Conservation (phyloP, 805 yeast genomes). For the Lipomyces orientalis region DNA sequence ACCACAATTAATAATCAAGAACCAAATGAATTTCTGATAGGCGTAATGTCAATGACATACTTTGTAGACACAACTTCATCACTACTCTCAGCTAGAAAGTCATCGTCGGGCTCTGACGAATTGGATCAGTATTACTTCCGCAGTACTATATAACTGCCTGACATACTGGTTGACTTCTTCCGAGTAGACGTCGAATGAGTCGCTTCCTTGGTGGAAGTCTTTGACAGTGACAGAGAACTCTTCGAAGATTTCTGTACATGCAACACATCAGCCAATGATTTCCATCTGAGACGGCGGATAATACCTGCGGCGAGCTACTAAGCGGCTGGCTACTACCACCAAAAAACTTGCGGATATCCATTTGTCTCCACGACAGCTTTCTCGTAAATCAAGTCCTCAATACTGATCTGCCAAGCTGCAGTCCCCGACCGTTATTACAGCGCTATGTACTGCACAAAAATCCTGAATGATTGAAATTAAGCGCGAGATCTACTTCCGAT, state of each 20-base stretch:
- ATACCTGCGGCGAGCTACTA: constrained; percentile 1
- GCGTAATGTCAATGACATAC: background rate
- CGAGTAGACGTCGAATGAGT: background rate
- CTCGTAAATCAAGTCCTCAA: background rate
- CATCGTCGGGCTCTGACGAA: constrained; percentile 3
- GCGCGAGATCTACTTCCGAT: background rate
- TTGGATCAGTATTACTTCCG: background rate
- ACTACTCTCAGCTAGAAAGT: background rate
- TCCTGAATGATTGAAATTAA: background rate
- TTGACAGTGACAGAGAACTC: background rate
- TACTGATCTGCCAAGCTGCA: background rate
- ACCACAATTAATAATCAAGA: background rate
- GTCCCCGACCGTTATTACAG: background rate
- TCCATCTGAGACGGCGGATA: background rate
- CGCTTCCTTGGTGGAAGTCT: background rate
- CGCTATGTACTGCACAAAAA: no score
- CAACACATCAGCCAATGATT: background rate
- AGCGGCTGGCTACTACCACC: constrained; percentile 2
- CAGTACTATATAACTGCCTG: background rate
- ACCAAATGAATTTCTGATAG: background rate
- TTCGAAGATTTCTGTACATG: background rate
- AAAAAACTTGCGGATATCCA: constrained; percentile 11
- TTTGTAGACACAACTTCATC: background rate
- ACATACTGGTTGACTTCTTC: background rate
- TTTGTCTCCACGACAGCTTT: background rate